Conservation (phyloP, 106 monocot genomes). For the Platanthera guangdongensis region DNA sequence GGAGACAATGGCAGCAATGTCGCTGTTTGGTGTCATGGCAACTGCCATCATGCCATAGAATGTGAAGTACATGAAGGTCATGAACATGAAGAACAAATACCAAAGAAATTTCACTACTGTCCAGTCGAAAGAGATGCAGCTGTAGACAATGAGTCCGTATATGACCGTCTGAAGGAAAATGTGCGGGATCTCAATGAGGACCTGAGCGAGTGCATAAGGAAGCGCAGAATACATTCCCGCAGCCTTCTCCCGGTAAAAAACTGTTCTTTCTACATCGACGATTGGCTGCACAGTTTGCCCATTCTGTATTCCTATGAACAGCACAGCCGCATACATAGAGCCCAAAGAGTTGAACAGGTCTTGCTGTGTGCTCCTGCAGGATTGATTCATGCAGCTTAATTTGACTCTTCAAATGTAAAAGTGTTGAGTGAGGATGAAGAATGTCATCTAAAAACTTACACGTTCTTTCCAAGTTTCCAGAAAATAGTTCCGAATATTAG, state of each 20-base stretch:
- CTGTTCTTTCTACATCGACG: slow-evolving; percentile 37
- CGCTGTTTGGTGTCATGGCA: slow-evolving; percentile 8
- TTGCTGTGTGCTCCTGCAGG: slow-evolving; percentile 20
- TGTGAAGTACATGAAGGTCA: slow-evolving; percentile 9
- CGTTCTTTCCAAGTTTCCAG: slow-evolving; percentile 22
- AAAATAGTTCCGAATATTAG: slow-evolving; percentile 23
- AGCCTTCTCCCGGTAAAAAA: slow-evolving; percentile 51
- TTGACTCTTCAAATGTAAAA: background rate
- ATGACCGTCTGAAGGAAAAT: slow-evolving; percentile 1
- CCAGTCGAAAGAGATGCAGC: slow-evolving; percentile 6
- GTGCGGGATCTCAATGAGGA: slow-evolving; percentile 1
- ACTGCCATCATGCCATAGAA: slow-evolving; percentile 15
- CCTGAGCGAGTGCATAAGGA: slow-evolving; percentile 46
- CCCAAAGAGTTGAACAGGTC: slow-evolving; percentile 47
- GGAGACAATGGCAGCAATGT: slow-evolving; percentile 11
- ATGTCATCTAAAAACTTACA: slow-evolving; percentile 10
- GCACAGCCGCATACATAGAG: slow-evolving; percentile 40
- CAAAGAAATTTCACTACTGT: slow-evolving; percentile 6
- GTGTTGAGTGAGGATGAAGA: background rate
- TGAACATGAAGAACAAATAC: slow-evolving; percentile 13
- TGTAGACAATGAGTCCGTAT: slow-evolving; percentile 9
- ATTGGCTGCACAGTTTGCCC: slow-evolving; percentile 36
- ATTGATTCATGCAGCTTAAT: background rate
- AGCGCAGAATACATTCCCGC: slow-evolving; percentile 62
- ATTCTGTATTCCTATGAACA: slow-evolving; percentile 42